These are phyloP conservation scores for Paratrimastix pyriformis DNA, from an alignment of 78 protist genomes.

Conservation along the genomic window DNA sequence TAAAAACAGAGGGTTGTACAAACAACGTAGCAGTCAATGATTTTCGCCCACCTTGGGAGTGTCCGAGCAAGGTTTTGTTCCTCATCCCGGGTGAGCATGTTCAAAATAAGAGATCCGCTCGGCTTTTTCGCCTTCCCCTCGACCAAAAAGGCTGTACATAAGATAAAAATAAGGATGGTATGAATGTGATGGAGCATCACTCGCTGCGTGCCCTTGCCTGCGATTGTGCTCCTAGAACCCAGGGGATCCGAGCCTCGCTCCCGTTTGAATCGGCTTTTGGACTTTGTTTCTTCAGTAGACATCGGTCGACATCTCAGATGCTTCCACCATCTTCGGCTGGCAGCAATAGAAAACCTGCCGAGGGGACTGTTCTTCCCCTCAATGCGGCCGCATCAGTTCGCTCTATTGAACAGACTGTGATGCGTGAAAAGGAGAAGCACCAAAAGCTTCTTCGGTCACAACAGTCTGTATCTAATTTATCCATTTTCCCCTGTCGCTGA, in stretches of 20 bases:
- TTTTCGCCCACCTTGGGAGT: constrained; percentile 22
- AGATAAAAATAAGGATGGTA: background rate
- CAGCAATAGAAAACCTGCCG: too few relatives aligned
- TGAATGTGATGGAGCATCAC: too few relatives aligned
- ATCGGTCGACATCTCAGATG: too few relatives aligned
- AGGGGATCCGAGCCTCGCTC: too few relatives aligned
- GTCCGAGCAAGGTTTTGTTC: constrained; percentile 7
- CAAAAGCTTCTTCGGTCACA: constrained; percentile 6
- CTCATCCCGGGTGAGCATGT: constrained; percentile 26
- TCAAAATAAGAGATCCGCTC: background rate
- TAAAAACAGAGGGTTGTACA: background rate
- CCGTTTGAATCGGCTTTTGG: too few relatives aligned
- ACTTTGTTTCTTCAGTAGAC: too few relatives aligned
- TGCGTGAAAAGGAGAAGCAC: background rate
- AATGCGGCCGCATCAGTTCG: background rate
- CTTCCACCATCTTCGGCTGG: too few relatives aligned
- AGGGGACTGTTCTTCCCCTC: too few relatives aligned
- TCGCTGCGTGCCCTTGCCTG: too few relatives aligned
- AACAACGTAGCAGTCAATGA: constrained; percentile 25
- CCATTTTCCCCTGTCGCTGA: background rate
- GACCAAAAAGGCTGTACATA: background rate
- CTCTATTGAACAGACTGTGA: background rate
- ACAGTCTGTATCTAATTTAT: constrained; percentile 2
- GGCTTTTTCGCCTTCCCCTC: background rate
- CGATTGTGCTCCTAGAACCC: too few relatives aligned